Percentiles rank a stretch among this genome's conserved stretches.
These are phyloP conservation scores for Salvia miltiorrhiza DNA, from an alignment of 257 asterid genomes.

Conservation along the genomic window DNA sequence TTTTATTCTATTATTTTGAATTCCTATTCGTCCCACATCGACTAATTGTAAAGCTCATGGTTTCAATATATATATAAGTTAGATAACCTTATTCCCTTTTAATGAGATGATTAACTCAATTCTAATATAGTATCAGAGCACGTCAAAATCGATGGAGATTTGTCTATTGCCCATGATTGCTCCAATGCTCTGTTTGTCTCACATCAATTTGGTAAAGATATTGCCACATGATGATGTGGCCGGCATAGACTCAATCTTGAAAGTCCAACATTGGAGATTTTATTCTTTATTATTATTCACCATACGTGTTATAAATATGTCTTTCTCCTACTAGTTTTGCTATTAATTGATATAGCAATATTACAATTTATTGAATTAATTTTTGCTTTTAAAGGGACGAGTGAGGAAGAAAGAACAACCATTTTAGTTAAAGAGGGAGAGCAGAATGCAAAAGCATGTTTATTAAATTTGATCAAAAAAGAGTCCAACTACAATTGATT, in stretches of 20 bases:
- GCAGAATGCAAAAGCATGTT: slow-evolving; percentile 32
- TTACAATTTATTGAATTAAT: background rate
- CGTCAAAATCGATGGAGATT: too few relatives aligned
- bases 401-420: background rate
- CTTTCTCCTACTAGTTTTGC: background rate
- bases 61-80: too few relatives aligned
- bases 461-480: slow-evolving; percentile 26
- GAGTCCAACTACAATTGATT: slow-evolving; percentile 49
- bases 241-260: background rate
- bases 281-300: background rate
- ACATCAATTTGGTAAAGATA: too few relatives aligned
- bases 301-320: background rate
- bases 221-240: too few relatives aligned
- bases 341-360: background rate
- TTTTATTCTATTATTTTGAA: background rate
- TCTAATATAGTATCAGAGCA: too few relatives aligned
- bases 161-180: too few relatives aligned
- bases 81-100: too few relatives aligned
- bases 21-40: too few relatives aligned
- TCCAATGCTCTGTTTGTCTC: too few relatives aligned
- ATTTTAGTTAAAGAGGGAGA: slow-evolving; percentile 26
- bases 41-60: too few relatives aligned
- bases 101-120: too few relatives aligned
- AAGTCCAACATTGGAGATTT: background rate
- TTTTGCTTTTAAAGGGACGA: background rate